These are phyloP conservation scores for Coelastrella sp. DNA, from an alignment of 139 green algal genomes.

Conservation along the genomic window DNA sequence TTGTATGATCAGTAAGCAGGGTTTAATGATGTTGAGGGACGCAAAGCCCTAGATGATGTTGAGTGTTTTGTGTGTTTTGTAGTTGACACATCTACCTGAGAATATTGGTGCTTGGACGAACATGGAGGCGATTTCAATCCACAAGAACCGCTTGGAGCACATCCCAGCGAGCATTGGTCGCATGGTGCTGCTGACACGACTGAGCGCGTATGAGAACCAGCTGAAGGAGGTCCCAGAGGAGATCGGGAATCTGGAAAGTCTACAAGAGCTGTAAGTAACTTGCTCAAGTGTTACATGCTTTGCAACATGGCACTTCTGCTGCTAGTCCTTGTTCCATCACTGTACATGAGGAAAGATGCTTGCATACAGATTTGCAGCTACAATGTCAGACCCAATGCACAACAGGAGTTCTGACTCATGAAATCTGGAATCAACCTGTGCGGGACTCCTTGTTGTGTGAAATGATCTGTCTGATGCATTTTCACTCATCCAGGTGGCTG, in stretches of 20 bases:
- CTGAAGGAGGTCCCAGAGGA: constrained; percentile 41
- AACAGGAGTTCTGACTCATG: no score
- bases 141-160: constrained; percentile 16
- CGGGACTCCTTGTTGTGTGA: no score
- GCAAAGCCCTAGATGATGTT: background rate
- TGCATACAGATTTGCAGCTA: background rate
- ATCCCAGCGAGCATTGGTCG: background rate
- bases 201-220: constrained; percentile 55
- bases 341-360: no score
- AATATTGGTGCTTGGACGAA: background rate
- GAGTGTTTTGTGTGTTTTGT: background rate
- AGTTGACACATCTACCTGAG: constrained; percentile 10
- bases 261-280: constrained; percentile 43
- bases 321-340: no score
- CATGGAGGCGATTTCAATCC: constrained; percentile 34
- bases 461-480: no score
- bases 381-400: no score
- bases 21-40: no score
- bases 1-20: no score
- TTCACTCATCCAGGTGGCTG: constrained; percentile 56
- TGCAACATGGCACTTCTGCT: no score
- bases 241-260: constrained; percentile 40
- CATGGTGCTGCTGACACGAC: background rate
- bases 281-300: background rate
- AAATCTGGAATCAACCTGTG: no score